phyloP scores from a whole-genome alignment of 768 basidiomycete species.

The Amanita subjunquillea region DNA sequence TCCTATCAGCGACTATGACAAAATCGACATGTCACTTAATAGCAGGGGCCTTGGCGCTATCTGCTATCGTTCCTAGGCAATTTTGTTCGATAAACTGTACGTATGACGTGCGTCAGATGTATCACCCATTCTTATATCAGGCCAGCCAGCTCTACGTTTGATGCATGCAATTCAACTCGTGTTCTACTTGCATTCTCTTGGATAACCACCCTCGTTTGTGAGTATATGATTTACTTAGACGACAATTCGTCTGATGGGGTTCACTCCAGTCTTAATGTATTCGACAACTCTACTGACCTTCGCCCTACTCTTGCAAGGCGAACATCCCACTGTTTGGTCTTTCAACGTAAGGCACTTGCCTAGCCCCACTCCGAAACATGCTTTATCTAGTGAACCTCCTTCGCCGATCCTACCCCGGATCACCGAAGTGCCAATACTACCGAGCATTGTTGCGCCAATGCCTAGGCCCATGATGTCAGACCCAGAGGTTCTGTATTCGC shows the following conservation, averaged over 20 bases:
- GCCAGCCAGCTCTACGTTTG: constrained; percentile 6
- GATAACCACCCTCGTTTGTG: constrained; percentile 24
- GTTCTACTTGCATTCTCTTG: constrained; percentile 48
- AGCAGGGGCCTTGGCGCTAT: constrained; percentile 46
- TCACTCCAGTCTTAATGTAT: constrained; percentile 44
- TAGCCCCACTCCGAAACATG: constrained; percentile 17
- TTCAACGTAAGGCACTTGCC: constrained; percentile 35
- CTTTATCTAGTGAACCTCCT: constrained; percentile 23
- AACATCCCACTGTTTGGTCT: constrained; percentile 42
- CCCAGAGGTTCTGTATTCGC: constrained; percentile 24
- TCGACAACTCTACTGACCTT: constrained; percentile 35
- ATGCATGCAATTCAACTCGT: constrained; percentile 40
- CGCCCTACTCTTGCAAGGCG: constrained; percentile 26
- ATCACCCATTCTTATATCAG: background rate
- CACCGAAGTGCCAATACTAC: constrained; percentile 19
- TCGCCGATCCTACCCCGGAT: constrained; percentile 23
- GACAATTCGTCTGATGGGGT: background rate
- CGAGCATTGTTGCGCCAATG: constrained; percentile 32
- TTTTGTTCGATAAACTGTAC: constrained; percentile 20
- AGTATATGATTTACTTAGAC: constrained; percentile 11
- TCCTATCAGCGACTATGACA: background rate
- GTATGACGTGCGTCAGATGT: background rate
- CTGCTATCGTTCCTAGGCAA: constrained; percentile 24
- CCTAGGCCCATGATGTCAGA: constrained; percentile 23
- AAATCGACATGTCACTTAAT: background rate